Percentiles rank a stretch among this genome's conserved stretches.
phyloP scores from a whole-genome alignment of 2,329 filamentous ascomycete genomes.

The Chaetomiaceae sp. region DNA sequence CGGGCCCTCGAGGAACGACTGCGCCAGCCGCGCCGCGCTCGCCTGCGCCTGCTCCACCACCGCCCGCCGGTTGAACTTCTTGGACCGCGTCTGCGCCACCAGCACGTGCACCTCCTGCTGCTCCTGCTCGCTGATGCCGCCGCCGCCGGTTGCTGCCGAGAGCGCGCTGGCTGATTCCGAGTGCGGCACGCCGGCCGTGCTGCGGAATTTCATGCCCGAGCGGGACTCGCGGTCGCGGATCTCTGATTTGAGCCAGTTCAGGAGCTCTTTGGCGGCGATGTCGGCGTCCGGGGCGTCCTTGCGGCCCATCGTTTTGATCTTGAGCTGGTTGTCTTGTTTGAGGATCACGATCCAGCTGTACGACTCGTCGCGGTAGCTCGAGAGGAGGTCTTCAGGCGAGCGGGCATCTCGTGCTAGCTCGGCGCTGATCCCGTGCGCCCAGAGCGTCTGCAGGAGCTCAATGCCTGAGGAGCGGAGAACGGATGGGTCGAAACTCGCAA shows the following conservation, averaged over 20 bases:
- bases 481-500: slow-evolving; percentile 77
- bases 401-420: slow-evolving; percentile 77
- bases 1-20: slow-evolving; percentile 67
- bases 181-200: slow-evolving; percentile 4
- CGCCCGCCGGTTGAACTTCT: slow-evolving; percentile 82
- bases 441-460: slow-evolving; percentile 70
- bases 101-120: slow-evolving; percentile 82
- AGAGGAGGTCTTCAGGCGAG: slow-evolving; percentile 71
- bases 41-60: slow-evolving; percentile 74
- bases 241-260: slow-evolving; percentile 75
- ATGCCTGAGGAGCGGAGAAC: slow-evolving; percentile 71
- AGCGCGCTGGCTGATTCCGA: slow-evolving; percentile 10
- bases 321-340: slow-evolving; percentile 70
- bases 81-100: slow-evolving; percentile 72
- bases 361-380: slow-evolving; percentile 67
- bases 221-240: slow-evolving; percentile 65
- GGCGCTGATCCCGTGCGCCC: slow-evolving; percentile 77
- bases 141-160: slow-evolving; percentile 10
- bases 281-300: slow-evolving; percentile 73
- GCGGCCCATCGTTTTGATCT: slow-evolving; percentile 69
- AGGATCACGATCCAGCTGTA: slow-evolving; percentile 87
- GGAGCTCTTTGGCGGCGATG: slow-evolving; percentile 63
- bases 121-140: slow-evolving; percentile 34
- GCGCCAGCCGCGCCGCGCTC: slow-evolving; percentile 55
- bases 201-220: slow-evolving; percentile 25